Conservation (phyloP, 306 rosid genomes). For the Cucurbita maxima region DNA sequence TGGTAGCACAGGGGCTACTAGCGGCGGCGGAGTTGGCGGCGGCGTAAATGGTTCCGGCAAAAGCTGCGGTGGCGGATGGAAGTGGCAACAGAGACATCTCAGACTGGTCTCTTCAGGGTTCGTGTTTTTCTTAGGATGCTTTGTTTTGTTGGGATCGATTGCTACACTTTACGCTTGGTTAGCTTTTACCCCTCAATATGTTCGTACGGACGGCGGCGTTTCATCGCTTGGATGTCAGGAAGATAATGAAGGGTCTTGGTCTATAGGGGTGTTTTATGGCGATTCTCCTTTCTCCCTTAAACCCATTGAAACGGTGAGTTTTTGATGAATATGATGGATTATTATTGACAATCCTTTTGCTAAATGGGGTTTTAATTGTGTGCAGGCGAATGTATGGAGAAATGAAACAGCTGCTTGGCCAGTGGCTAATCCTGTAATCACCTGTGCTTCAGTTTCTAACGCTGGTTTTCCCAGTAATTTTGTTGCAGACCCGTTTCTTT, state of each 20-base stretch:
- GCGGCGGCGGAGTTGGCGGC: slow-evolving; percentile 11
- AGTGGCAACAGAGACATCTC: slow-evolving; percentile 31
- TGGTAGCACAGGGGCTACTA: slow-evolving; percentile 9
- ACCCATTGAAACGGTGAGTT: slow-evolving; percentile 70
- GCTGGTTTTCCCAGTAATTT: slow-evolving; percentile 91
- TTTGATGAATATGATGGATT: neutral
- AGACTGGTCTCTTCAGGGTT: slow-evolving; percentile 56
- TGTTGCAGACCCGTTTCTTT: slow-evolving; percentile 96
- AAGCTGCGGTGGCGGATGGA: slow-evolving; percentile 51
- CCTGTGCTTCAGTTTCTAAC: slow-evolving; percentile 85
- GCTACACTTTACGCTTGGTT: slow-evolving; percentile 74
- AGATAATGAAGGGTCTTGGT: slow-evolving; percentile 99
- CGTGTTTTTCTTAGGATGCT: slow-evolving; percentile 59
- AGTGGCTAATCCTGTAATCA: slow-evolving; percentile 83
- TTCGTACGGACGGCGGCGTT: slow-evolving; percentile 21
- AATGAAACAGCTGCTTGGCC: slow-evolving; percentile 86
- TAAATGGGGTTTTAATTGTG: slow-evolving; percentile 10
- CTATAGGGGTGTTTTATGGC: slow-evolving; percentile 83
- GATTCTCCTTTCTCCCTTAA: slow-evolving; percentile 75
- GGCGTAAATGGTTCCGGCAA: slow-evolving; percentile 17
- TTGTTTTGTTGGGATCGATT: slow-evolving; percentile 64
- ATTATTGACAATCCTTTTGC: neutral
- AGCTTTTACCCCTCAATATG: slow-evolving; percentile 44
- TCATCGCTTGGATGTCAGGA: slow-evolving; percentile 53
- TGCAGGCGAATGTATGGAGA: slow-evolving; percentile 58